Conservation (phyloP, 2,329 filamentous ascomycete species). For the Colletotrichum falcatum region DNA sequence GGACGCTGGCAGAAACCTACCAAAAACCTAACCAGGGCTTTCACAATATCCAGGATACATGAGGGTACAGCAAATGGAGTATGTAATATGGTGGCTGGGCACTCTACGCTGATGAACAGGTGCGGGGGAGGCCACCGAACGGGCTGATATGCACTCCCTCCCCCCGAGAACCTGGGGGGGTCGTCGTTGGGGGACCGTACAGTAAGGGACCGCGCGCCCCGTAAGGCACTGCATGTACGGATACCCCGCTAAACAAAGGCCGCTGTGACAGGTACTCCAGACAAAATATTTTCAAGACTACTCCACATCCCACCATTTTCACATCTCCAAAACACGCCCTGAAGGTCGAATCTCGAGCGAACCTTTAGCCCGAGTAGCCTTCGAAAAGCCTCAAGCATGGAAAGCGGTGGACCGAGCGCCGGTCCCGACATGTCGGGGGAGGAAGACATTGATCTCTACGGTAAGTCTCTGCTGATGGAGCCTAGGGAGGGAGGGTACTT, state of each 20-base stretch:
- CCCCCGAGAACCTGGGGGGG: background rate
- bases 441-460: constrained; percentile 71
- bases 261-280: constrained; percentile 22
- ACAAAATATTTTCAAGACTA: constrained; percentile 39
- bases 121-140: constrained; percentile 2
- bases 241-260: constrained; percentile 36
- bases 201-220: constrained; percentile 25
- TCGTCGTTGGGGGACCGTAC: background rate
- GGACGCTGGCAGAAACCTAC: background rate
- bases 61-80: no score
- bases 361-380: constrained; percentile 32
- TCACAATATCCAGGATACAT: background rate
- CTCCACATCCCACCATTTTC: constrained; percentile 40
- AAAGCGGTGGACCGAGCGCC: constrained; percentile 40
- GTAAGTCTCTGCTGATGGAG: constrained; percentile 53
- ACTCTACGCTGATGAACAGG: constrained; percentile 15
- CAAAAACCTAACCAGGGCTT: background rate
- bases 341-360: constrained; percentile 39
- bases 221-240: constrained; percentile 17
- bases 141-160: constrained; percentile 20
- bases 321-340: constrained; percentile 36
- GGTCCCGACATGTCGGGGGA: constrained; percentile 32
- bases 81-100: background rate
- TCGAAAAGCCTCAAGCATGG: constrained; percentile 42
- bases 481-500: constrained; percentile 24